Conservation (phyloP, 495 filamentous ascomycete species). For the Astrothelium macrocarpum region DNA sequence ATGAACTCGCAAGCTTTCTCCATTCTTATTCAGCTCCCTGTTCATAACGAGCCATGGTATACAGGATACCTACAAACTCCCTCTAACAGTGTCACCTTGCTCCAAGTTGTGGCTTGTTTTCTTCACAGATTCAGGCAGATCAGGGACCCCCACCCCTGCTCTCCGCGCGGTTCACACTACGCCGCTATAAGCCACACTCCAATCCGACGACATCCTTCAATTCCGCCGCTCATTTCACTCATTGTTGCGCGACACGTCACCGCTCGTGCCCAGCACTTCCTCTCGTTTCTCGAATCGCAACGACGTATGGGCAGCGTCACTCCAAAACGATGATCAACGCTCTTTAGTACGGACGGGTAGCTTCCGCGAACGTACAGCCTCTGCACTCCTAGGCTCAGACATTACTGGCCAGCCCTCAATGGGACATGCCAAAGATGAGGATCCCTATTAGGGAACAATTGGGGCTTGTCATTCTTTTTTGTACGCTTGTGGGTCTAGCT, state of each 20-base stretch:
- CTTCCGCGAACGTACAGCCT: no score
- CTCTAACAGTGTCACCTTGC: background rate
- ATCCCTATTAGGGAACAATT: slow-evolving; percentile 79
- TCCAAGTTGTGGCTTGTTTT: background rate
- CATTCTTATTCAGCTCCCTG: background rate
- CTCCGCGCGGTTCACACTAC: background rate
- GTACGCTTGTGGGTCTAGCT: slow-evolving; percentile 56
- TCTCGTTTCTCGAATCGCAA: background rate
- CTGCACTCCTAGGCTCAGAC: background rate
- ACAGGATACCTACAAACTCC: background rate
- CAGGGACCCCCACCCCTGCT: background rate
- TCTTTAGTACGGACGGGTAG: no score
- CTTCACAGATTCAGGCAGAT: background rate
- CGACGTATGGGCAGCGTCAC: no score
- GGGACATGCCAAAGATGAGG: slow-evolving; percentile 48
- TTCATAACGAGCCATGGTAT: no score
- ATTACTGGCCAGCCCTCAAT: background rate
- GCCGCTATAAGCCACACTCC: background rate
- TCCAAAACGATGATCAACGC: no score
- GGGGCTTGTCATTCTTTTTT: slow-evolving; percentile 60
- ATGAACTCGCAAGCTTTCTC: background rate
- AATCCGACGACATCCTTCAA: background rate
- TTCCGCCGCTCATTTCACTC: background rate
- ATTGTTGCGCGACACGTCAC: background rate
- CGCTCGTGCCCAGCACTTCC: background rate